Evolutionary conservation across 2,329 filamentous ascomycete species (phyloP).

Genomic region (Verticillium dahliae): DNA sequence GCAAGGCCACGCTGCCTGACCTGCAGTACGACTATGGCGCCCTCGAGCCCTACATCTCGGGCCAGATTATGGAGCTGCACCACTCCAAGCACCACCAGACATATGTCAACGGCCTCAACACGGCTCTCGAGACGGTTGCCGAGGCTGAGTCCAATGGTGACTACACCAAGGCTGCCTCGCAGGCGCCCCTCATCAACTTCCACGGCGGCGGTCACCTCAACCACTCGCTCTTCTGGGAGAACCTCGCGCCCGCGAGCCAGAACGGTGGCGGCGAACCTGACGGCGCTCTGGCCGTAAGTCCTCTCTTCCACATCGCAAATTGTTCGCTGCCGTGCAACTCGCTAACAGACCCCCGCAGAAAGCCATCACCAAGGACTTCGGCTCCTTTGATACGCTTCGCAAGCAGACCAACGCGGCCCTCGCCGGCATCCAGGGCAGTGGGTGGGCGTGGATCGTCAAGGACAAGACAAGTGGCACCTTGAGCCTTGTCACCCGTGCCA

Average conservation of each 20-base stretch:
- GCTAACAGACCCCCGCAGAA: constrained; percentile 21
- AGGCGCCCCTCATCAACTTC: constrained; percentile 61
- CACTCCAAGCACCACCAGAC: constrained; percentile 93
- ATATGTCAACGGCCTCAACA: constrained; percentile 86
- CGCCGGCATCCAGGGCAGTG: constrained; percentile 75
- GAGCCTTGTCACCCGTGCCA: constrained; percentile 64
- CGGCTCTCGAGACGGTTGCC: constrained; percentile 64
- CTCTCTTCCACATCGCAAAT: neutral
- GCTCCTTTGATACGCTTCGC: constrained; percentile 56
- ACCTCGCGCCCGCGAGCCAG: constrained; percentile 62
- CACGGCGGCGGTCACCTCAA: constrained; percentile 83
- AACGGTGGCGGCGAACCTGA: constrained; percentile 54
- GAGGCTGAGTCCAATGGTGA: constrained; percentile 60
- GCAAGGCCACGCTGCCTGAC: constrained; percentile 90
- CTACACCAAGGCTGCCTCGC: constrained; percentile 38
- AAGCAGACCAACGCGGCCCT: constrained; percentile 63
- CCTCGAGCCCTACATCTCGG: constrained; percentile 77
- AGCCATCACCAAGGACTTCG: constrained; percentile 61
- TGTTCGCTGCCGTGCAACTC: neutral
- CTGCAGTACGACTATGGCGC: constrained; percentile 90
- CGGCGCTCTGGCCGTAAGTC: constrained; percentile 50
- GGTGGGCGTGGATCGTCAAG: constrained; percentile 86
- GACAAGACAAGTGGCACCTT: constrained; percentile 57
- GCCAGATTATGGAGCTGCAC: constrained; percentile 94
- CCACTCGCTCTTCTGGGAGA: constrained; percentile 82